Evolutionary conservation across 108 stramenopile genomes (phyloP).

Genomic region (Cyclotella distinguenda): DNA sequence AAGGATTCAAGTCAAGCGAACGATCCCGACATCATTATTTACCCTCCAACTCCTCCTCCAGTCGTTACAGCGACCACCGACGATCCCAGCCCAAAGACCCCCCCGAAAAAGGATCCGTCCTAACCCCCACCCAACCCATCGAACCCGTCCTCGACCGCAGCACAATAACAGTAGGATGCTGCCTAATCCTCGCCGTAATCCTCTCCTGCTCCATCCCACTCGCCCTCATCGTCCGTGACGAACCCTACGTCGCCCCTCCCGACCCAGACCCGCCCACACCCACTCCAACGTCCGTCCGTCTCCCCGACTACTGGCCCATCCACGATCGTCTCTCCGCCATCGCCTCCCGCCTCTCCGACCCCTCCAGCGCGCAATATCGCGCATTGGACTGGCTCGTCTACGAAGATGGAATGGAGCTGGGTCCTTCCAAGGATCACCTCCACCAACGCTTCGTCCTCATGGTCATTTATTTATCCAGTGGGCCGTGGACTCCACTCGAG

Average conservation of each 20-base stretch:
- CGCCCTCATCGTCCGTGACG: conserved; percentile 27
- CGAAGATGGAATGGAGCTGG: conserved; percentile 48
- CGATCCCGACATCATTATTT: too few species aligned
- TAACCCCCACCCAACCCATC: too few species aligned
- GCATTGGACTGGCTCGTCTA: conserved; percentile 44
- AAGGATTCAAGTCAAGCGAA: too few species aligned
- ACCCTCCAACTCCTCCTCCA: too few species aligned
- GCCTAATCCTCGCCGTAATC: conserved; percentile 39
- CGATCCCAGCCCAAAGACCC: too few species aligned
- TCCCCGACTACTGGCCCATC: conserved; percentile 24
- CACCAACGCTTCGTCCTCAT: conserved; percentile 45
- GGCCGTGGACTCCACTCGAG: conserved; percentile 43
- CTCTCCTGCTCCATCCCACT: conserved; percentile 40
- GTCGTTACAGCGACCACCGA: too few species aligned
- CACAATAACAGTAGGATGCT: conserved; percentile 35
- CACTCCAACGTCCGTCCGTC: conserved; percentile 14
- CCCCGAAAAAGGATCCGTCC: too few species aligned
- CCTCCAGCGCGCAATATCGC: conserved; percentile 25
- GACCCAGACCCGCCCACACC: conserved; percentile 17
- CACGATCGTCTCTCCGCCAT: conserved; percentile 20
- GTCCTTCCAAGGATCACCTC: conserved; percentile 23
- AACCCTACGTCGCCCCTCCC: conserved; percentile 28
- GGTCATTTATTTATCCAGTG: conserved; percentile 45
- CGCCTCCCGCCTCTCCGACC: conserved; percentile 28
- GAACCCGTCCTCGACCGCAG: conserved; percentile 28